Evolutionary conservation across 2,329 filamentous ascomycete genomes (phyloP).

Genomic region (Neocucurbitaria cava): DNA sequence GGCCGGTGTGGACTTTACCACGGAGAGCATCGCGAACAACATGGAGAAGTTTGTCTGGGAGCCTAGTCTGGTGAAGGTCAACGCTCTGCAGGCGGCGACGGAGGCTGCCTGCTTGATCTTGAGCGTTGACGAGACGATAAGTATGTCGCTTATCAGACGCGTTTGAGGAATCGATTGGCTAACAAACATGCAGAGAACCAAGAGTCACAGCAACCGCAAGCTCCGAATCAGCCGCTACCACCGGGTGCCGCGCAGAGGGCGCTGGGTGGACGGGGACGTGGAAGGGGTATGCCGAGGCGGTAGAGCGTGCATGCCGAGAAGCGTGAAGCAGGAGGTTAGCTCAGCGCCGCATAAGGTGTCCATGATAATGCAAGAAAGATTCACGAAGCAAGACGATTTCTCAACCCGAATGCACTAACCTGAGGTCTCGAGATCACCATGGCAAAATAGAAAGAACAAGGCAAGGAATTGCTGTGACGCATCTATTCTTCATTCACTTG

Average conservation of each 20-base stretch:
- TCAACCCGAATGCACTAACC: neutral
- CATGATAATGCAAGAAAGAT: constrained; percentile 39
- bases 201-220: constrained; percentile 85
- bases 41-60: constrained; percentile 98
- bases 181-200: constrained; percentile 71
- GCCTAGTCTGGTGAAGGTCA: constrained; percentile 93
- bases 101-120: constrained; percentile 96
- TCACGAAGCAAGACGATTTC: neutral
- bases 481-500: neutral
- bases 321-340: constrained; percentile 32
- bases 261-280: constrained; percentile 74
- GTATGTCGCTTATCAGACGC: constrained; percentile 52
- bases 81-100: constrained; percentile 93
- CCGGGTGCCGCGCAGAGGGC: constrained; percentile 83
- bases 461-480: neutral
- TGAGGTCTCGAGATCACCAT: neutral
- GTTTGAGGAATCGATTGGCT: constrained; percentile 10
- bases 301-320: constrained; percentile 50
- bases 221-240: constrained; percentile 71
- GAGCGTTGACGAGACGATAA: constrained; percentile 97
- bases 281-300: constrained; percentile 79
- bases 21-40: constrained; percentile 93
- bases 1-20: constrained; percentile 94
- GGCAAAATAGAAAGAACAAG: too few species aligned
- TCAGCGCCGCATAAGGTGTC: constrained; percentile 32